Evolutionary conservation across 2,329 filamentous ascomycete species (phyloP), one percentile per base, ranked within the genome.

Genomic region (Colletotrichum sublineola): DNA sequence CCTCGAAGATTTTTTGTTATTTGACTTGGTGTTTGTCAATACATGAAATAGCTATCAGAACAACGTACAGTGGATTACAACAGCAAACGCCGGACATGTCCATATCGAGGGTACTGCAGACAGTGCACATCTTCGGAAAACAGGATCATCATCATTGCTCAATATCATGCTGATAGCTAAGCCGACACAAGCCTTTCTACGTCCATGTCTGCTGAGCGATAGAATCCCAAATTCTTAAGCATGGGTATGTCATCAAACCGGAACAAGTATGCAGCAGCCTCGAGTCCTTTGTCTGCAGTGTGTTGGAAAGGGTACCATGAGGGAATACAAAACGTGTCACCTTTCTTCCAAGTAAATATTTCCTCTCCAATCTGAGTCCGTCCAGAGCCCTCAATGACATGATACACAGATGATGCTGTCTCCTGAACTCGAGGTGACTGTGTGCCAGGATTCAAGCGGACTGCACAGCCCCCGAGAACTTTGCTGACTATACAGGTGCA

Each of bases 191-290:
- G 75, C 4, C 68, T 77, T 76, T 86, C 84, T 3, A 80, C 74
- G 75, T 87, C 82, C 68, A 78, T 78, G 2, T 78, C 83, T 5
- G 80, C 79, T 9, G 75, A 76, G 3, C 85, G 78, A 74, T 87
- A 89, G 66, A 88, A 88, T 0, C 87, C 87, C 42, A 89, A 76
- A 0, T 84, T 79, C 14, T 80, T 82, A 3, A 89, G 78, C 86
- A 90, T 88, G 0, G 87, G 87, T 78, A 84, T 86, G 73, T 90
- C 88, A 73, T 88, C 83, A 72, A 89, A 88, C 0, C 84, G 80
- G 72, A 88, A 89, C 38, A 89, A 73, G 75, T 89, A 89, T 0
- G 84, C 84, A 0, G 78, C 78, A 44, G 79, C 75, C 2, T 69
- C 73, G 9, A 68, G 65, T 1, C 68, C 63, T 2, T 67, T 75